A percentile compares a stretch with the other conserved stretches of the same genome.
Conservation (phyloP, 2,329 filamentous ascomycete genomes). For the Aspergillus pseudonomiae region DNA sequence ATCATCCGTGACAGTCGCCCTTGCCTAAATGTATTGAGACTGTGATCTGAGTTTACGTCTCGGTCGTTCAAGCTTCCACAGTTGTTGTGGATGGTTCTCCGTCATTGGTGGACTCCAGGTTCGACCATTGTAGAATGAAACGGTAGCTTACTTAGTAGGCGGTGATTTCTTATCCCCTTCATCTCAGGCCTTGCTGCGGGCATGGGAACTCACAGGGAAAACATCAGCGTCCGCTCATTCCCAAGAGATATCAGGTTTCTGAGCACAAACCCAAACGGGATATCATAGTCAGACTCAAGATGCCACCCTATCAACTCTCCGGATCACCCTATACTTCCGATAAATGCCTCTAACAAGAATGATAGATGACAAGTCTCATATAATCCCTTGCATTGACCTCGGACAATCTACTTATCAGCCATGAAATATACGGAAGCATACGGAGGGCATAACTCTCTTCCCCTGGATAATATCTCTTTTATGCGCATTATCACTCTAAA, state of each 20-base stretch:
- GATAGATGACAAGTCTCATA: background rate
- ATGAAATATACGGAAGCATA: background rate
- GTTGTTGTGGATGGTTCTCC: background rate
- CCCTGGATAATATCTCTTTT: background rate
- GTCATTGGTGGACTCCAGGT: background rate
- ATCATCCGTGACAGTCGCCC: background rate
- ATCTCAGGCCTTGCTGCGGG: background rate
- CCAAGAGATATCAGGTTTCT: too few relatives aligned
- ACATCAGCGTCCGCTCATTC: too few relatives aligned
- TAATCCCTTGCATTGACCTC: background rate
- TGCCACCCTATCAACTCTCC: background rate
- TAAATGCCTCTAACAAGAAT: background rate
- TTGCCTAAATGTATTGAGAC: background rate
- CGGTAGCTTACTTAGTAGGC: background rate
- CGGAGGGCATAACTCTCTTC: background rate
- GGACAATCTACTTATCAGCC: background rate
- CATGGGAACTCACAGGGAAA: too few relatives aligned
- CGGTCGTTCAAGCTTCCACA: background rate
- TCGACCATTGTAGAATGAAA: background rate
- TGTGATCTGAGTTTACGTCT: background rate
- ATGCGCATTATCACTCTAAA: background rate
- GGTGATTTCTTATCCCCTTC: background rate
- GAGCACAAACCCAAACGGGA: background rate
- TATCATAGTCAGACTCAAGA: background rate
- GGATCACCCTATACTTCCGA: background rate